Conservation (phyloP, 1,139 yeast genomes). For the Nadsonia starkeyi-henricii region DNA sequence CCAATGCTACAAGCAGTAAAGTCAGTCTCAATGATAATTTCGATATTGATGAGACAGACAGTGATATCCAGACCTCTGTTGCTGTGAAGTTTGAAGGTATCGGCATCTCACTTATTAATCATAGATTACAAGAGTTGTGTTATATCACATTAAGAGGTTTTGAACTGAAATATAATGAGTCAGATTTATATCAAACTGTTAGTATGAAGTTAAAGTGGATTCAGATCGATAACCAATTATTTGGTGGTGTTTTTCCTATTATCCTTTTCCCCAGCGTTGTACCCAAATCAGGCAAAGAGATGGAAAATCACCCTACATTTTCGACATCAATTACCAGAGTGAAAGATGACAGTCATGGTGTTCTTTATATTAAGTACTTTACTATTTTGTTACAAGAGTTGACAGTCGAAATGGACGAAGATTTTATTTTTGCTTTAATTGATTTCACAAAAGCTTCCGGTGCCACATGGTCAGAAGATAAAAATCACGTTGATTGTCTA, state of each 20-base stretch:
- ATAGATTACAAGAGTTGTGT: constrained; percentile 60
- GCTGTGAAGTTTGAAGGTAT: constrained; percentile 67
- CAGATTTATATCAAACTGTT: constrained; percentile 69
- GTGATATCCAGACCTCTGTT: constrained; percentile 32
- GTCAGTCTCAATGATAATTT: constrained; percentile 31
- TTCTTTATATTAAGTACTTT: constrained; percentile 78
- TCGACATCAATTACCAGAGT: constrained; percentile 75
- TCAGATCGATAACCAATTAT: constrained; percentile 83
- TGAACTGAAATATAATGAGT: constrained; percentile 69
- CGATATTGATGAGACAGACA: constrained; percentile 55
- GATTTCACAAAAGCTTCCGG: constrained; percentile 59
- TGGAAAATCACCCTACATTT: constrained; percentile 81
- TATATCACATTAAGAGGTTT: constrained; percentile 71
- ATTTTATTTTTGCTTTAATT: constrained; percentile 67
- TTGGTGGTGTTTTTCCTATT: constrained; percentile 81
- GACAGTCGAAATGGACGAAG: constrained; percentile 88
- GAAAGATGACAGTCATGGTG: constrained; percentile 84
- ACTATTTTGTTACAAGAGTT: constrained; percentile 80
- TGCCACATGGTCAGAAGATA: constrained; percentile 17
- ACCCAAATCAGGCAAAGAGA: constrained; percentile 72
- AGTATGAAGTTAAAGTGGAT: constrained; percentile 84
- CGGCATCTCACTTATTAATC: constrained; percentile 73
- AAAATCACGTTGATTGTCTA: constrained; percentile 22
- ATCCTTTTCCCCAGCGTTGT: constrained; percentile 83
- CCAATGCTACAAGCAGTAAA: constrained; percentile 6